Evolutionary conservation across 768 basidiomycete species (phyloP), one percentile per base, ranked within the genome.

Genomic region (Candolleomyces eurysporus): DNA sequence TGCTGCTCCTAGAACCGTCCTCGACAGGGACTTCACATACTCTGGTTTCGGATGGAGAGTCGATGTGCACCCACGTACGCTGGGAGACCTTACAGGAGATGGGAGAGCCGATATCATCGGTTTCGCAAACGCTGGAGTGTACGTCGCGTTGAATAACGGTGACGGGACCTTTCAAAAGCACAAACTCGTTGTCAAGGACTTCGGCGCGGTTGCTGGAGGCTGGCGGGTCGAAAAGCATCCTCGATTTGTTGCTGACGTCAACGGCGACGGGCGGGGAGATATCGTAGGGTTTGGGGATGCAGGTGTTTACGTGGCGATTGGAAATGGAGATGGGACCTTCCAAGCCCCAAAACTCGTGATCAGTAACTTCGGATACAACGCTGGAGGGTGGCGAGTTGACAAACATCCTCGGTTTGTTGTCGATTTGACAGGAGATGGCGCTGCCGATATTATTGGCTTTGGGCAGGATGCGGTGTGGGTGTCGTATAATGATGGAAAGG

Each of bases 371-470:
- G 56, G 56, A 17, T 14, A 30, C 32, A 17, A 13, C 10, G 46
- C n/a, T 48, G 26, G 32, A 31, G 51, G 51, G 26, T 57, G 56
- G 56, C 11, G 26, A 4, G 56, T 57, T 13, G 56, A 48, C 19
- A 57, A 45, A 42, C 56, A 57, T 31, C 40, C 31, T 4, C 17
- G 56, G 19, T 45, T 22, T 32, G 19, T 32, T n/a, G 56, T 46
- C 7, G 56, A 57, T n/a, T 42, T 57, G 10, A 57, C 56, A 9
- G 56, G 56, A 21, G 40, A 57, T 26, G 56, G 56, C 13, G 21
- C 56, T 13, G 56, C 56, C 14, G 56, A 57, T 45, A 57, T 57
- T 4, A 57, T 57, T 48, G 56, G 56, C 5, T 57, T 57, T 46
- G 56, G 56, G 6, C 40, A 57, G 39, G 46, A 46, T 39, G 9